phyloP scores from a whole-genome alignment of 2,329 filamentous ascomycete genomes.

The Coniochaeta prunicola region DNA sequence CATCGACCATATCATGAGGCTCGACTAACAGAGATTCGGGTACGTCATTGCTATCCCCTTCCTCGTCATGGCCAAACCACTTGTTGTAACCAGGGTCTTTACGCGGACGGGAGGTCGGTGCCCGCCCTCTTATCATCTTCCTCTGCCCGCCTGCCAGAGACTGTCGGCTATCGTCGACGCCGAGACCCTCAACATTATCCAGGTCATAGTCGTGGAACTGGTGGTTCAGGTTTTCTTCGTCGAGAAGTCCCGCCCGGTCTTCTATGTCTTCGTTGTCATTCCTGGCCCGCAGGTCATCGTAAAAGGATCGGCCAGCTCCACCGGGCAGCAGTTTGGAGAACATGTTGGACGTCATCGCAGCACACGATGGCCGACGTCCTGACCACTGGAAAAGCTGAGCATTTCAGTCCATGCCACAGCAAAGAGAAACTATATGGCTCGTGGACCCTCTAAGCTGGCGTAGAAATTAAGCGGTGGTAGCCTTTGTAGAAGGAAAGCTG shows the following conservation, averaged over 20 bases:
- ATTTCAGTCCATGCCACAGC: background rate
- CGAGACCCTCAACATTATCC: conserved; percentile 32
- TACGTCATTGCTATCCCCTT: conserved; percentile 54
- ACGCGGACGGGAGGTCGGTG: conserved; percentile 6
- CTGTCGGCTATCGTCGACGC: conserved; percentile 36
- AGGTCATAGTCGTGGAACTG: conserved; percentile 43
- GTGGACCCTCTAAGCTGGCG: too few relatives aligned
- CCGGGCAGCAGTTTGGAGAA: conserved; percentile 35
- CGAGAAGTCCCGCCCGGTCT: conserved; percentile 33
- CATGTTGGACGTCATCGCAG: conserved; percentile 37
- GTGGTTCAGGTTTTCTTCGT: conserved; percentile 47
- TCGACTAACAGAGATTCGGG: conserved; percentile 58
- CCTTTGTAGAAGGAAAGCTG: too few relatives aligned
- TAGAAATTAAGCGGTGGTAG: too few relatives aligned
- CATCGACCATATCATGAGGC: conserved; percentile 26
- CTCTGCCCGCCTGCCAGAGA: conserved; percentile 30
- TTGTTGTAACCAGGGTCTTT: conserved; percentile 18
- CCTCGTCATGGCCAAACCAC: conserved; percentile 31
- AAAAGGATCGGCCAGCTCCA: conserved; percentile 35
- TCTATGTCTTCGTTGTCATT: conserved; percentile 34
- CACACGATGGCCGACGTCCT: background rate
- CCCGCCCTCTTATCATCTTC: conserved; percentile 8
- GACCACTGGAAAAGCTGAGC: background rate
- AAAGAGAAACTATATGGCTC: too few relatives aligned
- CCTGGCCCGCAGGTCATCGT: conserved; percentile 37